Conservation (phyloP, 495 filamentous ascomycete genomes). For the Penicillium bovifimosum region DNA sequence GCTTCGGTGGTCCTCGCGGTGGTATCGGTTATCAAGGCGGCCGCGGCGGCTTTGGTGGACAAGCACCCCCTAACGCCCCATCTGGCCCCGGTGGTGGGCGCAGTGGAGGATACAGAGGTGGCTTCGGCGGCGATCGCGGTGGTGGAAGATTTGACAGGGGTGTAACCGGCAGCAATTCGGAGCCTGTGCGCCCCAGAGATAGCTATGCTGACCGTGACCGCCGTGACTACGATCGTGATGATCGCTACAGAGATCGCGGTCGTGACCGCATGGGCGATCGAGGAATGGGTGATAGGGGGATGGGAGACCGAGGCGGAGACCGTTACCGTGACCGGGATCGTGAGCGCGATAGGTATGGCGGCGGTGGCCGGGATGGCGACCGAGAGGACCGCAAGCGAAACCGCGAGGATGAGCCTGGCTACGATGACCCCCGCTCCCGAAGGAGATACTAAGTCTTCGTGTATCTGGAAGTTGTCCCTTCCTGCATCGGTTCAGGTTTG, state of each 20-base stretch:
- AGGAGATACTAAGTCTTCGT: conserved; percentile 61
- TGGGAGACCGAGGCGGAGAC: conserved; percentile 13
- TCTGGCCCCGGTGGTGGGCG: conserved; percentile 69
- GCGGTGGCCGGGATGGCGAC: conserved; percentile 29
- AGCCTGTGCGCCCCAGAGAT: conserved; percentile 48
- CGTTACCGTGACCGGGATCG: conserved; percentile 48
- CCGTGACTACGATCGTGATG: conserved; percentile 50
- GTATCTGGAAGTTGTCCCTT: conserved; percentile 16
- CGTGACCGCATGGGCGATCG: conserved; percentile 15
- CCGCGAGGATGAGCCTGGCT: conserved; percentile 49
- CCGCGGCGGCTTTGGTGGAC: conserved; percentile 54
- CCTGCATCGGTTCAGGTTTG: conserved; percentile 32
- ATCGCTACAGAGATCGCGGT: conserved; percentile 45
- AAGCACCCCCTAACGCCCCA: conserved; percentile 70
- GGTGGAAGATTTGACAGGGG: conserved; percentile 47
- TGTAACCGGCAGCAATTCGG: conserved; percentile 49
- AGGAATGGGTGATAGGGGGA: conserved; percentile 14
- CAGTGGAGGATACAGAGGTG: conserved; percentile 47
- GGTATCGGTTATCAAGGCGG: conserved; percentile 58
- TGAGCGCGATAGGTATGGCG: conserved; percentile 41
- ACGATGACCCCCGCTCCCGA: conserved; percentile 75
- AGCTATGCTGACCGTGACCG: conserved; percentile 49
- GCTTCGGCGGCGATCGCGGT: conserved; percentile 40
- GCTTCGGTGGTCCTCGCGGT: conserved; percentile 53
- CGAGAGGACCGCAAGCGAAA: conserved; percentile 56